Conservation (phyloP, 345 rosid species). For the Bruguiera sexangula region DNA sequence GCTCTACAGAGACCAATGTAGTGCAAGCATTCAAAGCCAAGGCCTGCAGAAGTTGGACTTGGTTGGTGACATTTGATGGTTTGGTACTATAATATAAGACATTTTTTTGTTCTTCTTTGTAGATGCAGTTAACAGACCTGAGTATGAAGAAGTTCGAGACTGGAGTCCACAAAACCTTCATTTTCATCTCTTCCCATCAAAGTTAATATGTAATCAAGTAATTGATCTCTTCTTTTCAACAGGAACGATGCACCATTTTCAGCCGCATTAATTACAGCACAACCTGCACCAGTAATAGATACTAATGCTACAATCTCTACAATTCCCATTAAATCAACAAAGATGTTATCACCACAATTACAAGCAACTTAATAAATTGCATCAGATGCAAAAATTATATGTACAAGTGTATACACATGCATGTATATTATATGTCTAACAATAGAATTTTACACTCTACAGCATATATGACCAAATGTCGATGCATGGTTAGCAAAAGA, state of each 20-base stretch:
- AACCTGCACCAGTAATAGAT: slow-evolving; percentile 50
- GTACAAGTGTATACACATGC: no score
- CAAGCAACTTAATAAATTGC: neutral
- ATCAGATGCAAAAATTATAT: no score
- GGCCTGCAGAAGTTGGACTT: slow-evolving; percentile 44
- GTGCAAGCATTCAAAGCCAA: slow-evolving; percentile 96
- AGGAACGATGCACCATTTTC: slow-evolving; percentile 88
- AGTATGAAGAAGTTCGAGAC: slow-evolving; percentile 80
- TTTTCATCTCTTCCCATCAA: slow-evolving; percentile 90
- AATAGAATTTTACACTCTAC: no score
- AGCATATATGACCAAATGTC: no score
- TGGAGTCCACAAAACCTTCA: slow-evolving; percentile 78
- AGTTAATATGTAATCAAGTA: slow-evolving; percentile 88
- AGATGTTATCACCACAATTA: slow-evolving; percentile 1
- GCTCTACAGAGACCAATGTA: slow-evolving; percentile 94
- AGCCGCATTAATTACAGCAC: slow-evolving; percentile 90
- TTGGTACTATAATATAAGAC: no score
- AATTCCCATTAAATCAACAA: slow-evolving; percentile 5
- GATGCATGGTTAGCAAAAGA: no score
- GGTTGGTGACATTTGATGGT: no score
- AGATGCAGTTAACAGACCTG: slow-evolving; percentile 46
- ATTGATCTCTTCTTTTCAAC: slow-evolving; percentile 74
- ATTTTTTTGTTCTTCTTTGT: neutral
- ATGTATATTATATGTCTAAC: no score
- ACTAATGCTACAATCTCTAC: slow-evolving; percentile 8